Conservation (phyloP, 495 filamentous ascomycete species). For the Staphylotrichum longicolle region DNA sequence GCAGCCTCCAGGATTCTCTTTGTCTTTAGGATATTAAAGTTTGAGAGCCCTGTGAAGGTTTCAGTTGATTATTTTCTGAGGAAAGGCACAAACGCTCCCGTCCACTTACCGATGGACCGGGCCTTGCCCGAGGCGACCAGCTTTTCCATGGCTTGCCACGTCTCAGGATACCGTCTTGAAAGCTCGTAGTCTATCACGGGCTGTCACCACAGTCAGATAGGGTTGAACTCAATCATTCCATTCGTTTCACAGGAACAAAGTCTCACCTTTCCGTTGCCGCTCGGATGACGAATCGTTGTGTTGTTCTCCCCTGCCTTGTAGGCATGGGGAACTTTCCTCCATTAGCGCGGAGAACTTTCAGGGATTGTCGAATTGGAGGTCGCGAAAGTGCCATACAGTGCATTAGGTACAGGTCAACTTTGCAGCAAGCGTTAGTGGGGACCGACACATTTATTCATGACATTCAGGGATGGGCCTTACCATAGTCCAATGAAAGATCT, state of each 20-base stretch:
- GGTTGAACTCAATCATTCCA: too few relatives aligned
- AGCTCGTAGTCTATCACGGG: conserved; percentile 35
- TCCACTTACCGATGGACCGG: conserved; percentile 34
- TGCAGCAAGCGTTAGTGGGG: not conserved
- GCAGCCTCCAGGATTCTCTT: conserved; percentile 32
- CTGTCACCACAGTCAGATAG: conserved; percentile 10
- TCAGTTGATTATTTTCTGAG: not conserved
- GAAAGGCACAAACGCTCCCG: not conserved
- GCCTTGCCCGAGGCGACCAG: conserved; percentile 35
- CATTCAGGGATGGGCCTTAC: conserved; percentile 7
- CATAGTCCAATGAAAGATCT: conserved; percentile 33
- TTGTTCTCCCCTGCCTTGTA: conserved; percentile 34
- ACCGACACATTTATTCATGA: not conserved
- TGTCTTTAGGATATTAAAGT: conserved; percentile 41
- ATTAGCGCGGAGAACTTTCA: not conserved
- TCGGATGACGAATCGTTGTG: conserved; percentile 34
- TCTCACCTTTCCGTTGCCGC: conserved; percentile 35
- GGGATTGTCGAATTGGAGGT: not conserved
- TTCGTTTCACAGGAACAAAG: conserved; percentile 8
- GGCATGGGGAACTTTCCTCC: conserved; percentile 34
- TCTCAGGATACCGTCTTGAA: conserved; percentile 33
- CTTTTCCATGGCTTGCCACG: conserved; percentile 41
- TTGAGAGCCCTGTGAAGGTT: conserved; percentile 33
- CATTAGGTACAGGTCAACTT: conserved; percentile 40
- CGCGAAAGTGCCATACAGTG: conserved; percentile 25